These are phyloP conservation scores for Coelastrella sp. DNA, from an alignment of 139 green algal species.

Conservation along the genomic window DNA sequence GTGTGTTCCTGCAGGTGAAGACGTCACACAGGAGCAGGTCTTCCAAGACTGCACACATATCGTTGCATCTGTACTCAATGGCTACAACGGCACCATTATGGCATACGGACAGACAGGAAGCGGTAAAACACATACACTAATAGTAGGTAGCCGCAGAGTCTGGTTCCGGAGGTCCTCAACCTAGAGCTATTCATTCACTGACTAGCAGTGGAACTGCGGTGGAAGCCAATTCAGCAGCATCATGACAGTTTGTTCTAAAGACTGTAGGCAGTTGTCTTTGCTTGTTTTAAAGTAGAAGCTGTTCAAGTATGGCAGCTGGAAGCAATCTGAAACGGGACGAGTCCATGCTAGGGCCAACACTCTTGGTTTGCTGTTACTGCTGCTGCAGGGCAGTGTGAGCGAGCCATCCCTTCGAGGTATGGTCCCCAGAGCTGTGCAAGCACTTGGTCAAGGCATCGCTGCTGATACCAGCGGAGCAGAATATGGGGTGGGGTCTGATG, in stretches of 20 bases:
- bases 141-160: too few species aligned
- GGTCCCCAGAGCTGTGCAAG: slow-evolving; percentile 71
- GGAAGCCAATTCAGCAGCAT: too few species aligned
- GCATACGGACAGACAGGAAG: slow-evolving; percentile 77
- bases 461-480: slow-evolving; percentile 41
- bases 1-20: slow-evolving; percentile 58
- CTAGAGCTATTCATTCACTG: too few species aligned
- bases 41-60: slow-evolving; percentile 62
- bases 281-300: too few species aligned
- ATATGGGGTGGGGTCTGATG: slow-evolving; percentile 55
- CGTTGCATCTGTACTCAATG: slow-evolving; percentile 60
- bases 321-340: neutral
- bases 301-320: too few species aligned
- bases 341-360: too few species aligned
- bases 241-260: too few species aligned
- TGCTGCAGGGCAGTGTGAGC: slow-evolving; percentile 55
- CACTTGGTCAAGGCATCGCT: slow-evolving; percentile 62
- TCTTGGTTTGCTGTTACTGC: too few species aligned
- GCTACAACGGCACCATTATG: slow-evolving; percentile 75
- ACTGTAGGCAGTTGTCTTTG: too few species aligned
- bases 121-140: slow-evolving; percentile 87
- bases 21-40: slow-evolving; percentile 62
- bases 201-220: too few species aligned
- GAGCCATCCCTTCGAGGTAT: slow-evolving; percentile 58
- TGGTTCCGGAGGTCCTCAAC: too few species aligned